These are phyloP conservation scores for Sambucus nigra DNA, from an alignment of 129 eudicot species.

Conservation along the genomic window DNA sequence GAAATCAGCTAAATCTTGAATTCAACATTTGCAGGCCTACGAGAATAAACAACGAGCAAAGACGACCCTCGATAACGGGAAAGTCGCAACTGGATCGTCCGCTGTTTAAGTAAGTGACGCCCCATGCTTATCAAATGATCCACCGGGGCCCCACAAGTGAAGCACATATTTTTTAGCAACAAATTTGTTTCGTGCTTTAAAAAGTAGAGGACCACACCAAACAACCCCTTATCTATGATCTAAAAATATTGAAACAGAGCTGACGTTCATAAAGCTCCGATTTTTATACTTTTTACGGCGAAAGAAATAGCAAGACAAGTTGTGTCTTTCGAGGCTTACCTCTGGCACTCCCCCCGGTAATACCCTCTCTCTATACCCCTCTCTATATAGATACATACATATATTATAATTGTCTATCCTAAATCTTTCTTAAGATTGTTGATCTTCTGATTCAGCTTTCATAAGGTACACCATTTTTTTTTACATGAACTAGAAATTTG, in stretches of 20 bases:
- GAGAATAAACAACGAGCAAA: too few species aligned
- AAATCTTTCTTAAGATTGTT: not conserved
- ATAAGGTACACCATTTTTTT: not conserved
- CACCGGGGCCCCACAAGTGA: too few species aligned
- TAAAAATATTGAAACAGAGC: not conserved
- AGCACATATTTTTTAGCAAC: too few species aligned
- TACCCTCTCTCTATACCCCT: too few species aligned
- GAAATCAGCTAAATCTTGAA: too few species aligned
- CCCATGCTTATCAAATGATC: too few species aligned
- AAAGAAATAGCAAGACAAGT: not conserved
- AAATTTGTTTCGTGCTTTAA: not conserved
- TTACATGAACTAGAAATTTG: too few species aligned
- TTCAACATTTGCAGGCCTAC: too few species aligned
- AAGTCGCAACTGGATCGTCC: too few species aligned
- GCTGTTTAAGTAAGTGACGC: too few species aligned
- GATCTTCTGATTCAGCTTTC: not conserved
- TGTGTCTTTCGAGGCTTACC: slow-evolving; percentile 6
- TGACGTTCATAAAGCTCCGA: not conserved
- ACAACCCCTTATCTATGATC: slow-evolving; percentile 3
- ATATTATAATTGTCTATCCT: not conserved
- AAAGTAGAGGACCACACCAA: slow-evolving; percentile 1
- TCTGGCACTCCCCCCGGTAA: not conserved
- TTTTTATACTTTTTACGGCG: not conserved
- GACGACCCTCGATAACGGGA: too few species aligned
- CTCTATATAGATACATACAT: not conserved